Percentiles rank a stretch among this genome's conserved stretches.
These are phyloP conservation scores for Coemansia furcata DNA, from an alignment of 192 early-diverging fungal species.

Conservation along the genomic window DNA sequence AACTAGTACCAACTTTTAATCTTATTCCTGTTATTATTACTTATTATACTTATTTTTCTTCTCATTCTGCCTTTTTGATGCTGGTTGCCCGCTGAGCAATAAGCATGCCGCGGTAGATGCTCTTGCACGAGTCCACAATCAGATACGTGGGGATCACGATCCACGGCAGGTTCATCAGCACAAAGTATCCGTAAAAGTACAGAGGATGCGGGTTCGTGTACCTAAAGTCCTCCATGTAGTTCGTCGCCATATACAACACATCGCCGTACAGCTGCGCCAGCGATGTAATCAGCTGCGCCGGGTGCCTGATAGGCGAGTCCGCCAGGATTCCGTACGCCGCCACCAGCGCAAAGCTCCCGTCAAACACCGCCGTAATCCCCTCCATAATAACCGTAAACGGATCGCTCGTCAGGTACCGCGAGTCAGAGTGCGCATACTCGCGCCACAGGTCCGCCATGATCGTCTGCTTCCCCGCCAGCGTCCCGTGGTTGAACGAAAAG, in stretches of 20 bases:
- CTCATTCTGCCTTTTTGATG: constrained; percentile 49
- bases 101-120: constrained; percentile 57
- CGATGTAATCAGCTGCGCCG: constrained; percentile 60
- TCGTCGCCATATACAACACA: constrained; percentile 77
- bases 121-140: constrained; percentile 51
- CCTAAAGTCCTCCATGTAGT: constrained; percentile 63
- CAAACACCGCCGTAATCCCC: constrained; percentile 76
- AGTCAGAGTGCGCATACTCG: constrained; percentile 88
- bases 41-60: neutral
- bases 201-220: constrained; percentile 70
- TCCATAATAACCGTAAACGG: constrained; percentile 84
- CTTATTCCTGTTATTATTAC: neutral
- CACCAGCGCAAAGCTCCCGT: constrained; percentile 63
- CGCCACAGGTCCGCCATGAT: constrained; percentile 82
- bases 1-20: constrained; percentile 12
- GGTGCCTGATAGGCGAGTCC: constrained; percentile 56
- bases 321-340: constrained; percentile 57
- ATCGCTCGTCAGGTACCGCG: constrained; percentile 82
- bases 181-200: constrained; percentile 93
- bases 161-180: constrained; percentile 81
- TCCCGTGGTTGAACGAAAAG: constrained; percentile 67
- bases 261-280: constrained; percentile 80
- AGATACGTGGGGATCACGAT: constrained; percentile 65
- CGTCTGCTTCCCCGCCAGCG: constrained; percentile 63
- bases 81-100: constrained; percentile 49